phyloP scores from a whole-genome alignment of 306 rosid species.

The Vigna trinervia region DNA sequence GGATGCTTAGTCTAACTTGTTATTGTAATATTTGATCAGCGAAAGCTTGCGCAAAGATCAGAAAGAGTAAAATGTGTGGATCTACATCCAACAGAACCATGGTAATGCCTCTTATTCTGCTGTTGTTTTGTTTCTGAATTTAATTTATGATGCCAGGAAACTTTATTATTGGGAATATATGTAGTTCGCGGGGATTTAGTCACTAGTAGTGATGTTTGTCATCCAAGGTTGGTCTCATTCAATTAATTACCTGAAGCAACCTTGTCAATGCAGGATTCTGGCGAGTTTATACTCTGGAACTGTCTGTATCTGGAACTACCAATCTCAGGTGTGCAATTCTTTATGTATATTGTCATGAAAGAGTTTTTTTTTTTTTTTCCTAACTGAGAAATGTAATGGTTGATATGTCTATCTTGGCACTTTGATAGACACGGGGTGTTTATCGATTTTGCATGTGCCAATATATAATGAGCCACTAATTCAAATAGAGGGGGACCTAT shows the following conservation, averaged over 20 bases:
- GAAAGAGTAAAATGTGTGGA: conserved; percentile 97
- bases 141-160: conserved; percentile 10
- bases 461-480: conserved; percentile 40
- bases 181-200: conserved; percentile 17
- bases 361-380: neutral
- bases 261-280: conserved; percentile 73
- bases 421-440: conserved; percentile 71
- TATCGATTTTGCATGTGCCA: conserved; percentile 60
- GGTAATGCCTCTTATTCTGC: conserved; percentile 59
- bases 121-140: conserved; percentile 28
- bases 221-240: conserved; percentile 25
- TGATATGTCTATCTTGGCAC: conserved; percentile 45
- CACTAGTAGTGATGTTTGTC: conserved; percentile 30
- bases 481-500: conserved; percentile 38
- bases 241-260: conserved; percentile 33
- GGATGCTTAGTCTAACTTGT: conserved; percentile 44
- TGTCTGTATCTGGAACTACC: conserved; percentile 97
- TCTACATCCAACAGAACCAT: conserved; percentile 99
- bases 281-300: conserved; percentile 98
- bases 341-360: conserved; percentile 23
- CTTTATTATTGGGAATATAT: conserved; percentile 20
- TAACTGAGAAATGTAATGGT: conserved; percentile 34
- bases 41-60: conserved; percentile 67
- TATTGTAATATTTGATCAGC: conserved; percentile 48
- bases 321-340: conserved; percentile 77